Percentiles rank a stretch among this genome's conserved stretches.
These are phyloP conservation scores for Globisporangium viniferum DNA, from an alignment of 352 stramenopile genomes.

Conservation along the genomic window DNA sequence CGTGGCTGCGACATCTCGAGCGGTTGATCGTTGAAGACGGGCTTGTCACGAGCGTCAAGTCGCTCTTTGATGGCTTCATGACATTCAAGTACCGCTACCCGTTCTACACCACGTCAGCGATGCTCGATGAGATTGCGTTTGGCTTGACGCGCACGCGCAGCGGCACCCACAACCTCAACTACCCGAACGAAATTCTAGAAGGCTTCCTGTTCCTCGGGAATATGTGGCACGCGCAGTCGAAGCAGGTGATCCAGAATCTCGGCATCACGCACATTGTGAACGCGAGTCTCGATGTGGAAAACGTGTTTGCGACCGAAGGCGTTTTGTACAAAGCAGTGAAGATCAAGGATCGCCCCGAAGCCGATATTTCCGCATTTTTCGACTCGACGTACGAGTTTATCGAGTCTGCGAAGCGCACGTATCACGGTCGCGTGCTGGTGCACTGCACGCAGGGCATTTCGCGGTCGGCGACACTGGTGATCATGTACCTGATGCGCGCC, in stretches of 20 bases:
- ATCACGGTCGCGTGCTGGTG: conserved; percentile 76
- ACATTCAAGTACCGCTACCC: conserved; percentile 85
- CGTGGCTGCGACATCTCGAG: conserved; percentile 63
- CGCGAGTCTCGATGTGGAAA: conserved; percentile 71
- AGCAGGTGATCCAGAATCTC: conserved; percentile 69
- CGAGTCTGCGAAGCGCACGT: conserved; percentile 68
- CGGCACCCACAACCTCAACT: conserved; percentile 84
- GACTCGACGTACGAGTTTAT: conserved; percentile 73
- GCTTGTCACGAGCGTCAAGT: conserved; percentile 72
- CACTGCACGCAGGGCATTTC: conserved; percentile 87
- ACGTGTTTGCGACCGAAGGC: conserved; percentile 66
- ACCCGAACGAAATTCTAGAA: conserved; percentile 86
- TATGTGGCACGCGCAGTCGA: conserved; percentile 86
- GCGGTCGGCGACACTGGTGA: conserved; percentile 75
- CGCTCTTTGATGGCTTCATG: conserved; percentile 74
- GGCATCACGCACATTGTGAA: conserved; percentile 87
- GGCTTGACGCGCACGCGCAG: conserved; percentile 71
- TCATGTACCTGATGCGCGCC: conserved; percentile 85
- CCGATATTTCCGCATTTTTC: conserved; percentile 72
- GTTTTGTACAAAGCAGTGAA: conserved; percentile 75
- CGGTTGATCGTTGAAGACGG: conserved; percentile 70
- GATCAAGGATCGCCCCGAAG: conserved; percentile 75
- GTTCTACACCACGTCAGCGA: conserved; percentile 76
- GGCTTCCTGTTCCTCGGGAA: conserved; percentile 86
- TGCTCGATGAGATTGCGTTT: conserved; percentile 57